A percentile compares a stretch with the other conserved stretches of the same genome.
Conservation (phyloP, 176 grass and related monocot genomes). For the Tuctoria greenei region DNA sequence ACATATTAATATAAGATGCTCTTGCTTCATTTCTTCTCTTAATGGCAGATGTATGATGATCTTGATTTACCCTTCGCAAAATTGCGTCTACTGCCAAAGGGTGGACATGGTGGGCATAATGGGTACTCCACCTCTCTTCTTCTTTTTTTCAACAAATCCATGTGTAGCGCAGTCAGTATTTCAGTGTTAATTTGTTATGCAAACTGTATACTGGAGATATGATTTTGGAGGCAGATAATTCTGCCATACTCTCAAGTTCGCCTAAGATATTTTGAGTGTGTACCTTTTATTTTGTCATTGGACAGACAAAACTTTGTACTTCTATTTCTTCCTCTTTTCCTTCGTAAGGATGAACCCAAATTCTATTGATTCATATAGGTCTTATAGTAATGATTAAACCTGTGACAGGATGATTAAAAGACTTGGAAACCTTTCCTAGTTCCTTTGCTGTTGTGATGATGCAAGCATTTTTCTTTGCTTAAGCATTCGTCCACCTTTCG, state of each 20-base stretch:
- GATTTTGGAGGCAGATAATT: neutral
- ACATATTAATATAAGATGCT: neutral
- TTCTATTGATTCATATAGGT: neutral
- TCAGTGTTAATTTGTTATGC: constrained; percentile 9
- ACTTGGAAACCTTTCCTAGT: neutral
- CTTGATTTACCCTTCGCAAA: constrained; percentile 89
- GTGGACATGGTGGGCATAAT: constrained; percentile 94
- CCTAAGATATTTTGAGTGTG: neutral
- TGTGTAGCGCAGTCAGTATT: constrained; percentile 1
- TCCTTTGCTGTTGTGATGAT: neutral
- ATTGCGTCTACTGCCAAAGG: constrained; percentile 85
- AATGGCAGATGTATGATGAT: constrained; percentile 86
- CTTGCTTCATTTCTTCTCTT: constrained; percentile 25
- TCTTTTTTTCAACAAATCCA: neutral
- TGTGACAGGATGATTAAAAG: neutral
- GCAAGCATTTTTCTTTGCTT: neutral
- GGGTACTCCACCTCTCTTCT: constrained; percentile 54
- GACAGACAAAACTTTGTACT: neutral
- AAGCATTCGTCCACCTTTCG: neutral
- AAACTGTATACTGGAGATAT: constrained; percentile 10
- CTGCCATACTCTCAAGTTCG: no score
- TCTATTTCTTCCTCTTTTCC: neutral
- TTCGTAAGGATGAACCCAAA: neutral
- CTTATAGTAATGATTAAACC: neutral
- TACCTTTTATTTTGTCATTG: neutral